phyloP scores from a whole-genome alignment of 192 early-diverging fungal genomes.

The Backusella morwellensis region DNA sequence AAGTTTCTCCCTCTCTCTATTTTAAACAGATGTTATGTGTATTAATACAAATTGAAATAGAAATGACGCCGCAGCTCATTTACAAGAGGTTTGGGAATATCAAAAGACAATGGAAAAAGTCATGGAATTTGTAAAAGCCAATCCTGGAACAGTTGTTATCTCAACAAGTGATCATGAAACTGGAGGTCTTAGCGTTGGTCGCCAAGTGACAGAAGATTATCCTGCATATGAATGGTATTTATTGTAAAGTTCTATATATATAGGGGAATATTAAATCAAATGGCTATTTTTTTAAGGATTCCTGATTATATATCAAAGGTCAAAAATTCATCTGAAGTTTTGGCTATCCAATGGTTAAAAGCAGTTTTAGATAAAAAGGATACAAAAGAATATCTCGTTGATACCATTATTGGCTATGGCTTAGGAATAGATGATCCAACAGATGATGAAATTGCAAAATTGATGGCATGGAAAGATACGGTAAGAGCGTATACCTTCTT shows the following conservation, averaged over 20 bases:
- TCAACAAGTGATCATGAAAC: slow-evolving; percentile 96
- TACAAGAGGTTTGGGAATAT: slow-evolving; percentile 92
- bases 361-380: slow-evolving; percentile 35
- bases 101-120: slow-evolving; percentile 71
- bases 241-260: background rate
- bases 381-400: slow-evolving; percentile 32
- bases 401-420: background rate
- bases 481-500: slow-evolving; percentile 38
- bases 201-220: slow-evolving; percentile 67
- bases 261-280: too few species aligned
- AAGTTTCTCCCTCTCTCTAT: slow-evolving; percentile 6
- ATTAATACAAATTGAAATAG: slow-evolving; percentile 30
- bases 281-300: slow-evolving; percentile 34
- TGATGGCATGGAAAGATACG: slow-evolving; percentile 41
- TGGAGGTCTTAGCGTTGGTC: slow-evolving; percentile 84
- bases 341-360: slow-evolving; percentile 32
- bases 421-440: slow-evolving; percentile 66
- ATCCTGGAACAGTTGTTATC: slow-evolving; percentile 87
- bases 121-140: slow-evolving; percentile 69
- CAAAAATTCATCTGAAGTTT: slow-evolving; percentile 63
- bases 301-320: slow-evolving; percentile 73
- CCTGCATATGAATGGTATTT: slow-evolving; percentile 80
- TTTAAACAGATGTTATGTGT: too few species aligned
- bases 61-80: slow-evolving; percentile 91
- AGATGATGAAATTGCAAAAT: slow-evolving; percentile 46